These are phyloP conservation scores for Xylaria sp. DNA, from an alignment of 2,329 filamentous ascomycete species.

Conservation along the genomic window DNA sequence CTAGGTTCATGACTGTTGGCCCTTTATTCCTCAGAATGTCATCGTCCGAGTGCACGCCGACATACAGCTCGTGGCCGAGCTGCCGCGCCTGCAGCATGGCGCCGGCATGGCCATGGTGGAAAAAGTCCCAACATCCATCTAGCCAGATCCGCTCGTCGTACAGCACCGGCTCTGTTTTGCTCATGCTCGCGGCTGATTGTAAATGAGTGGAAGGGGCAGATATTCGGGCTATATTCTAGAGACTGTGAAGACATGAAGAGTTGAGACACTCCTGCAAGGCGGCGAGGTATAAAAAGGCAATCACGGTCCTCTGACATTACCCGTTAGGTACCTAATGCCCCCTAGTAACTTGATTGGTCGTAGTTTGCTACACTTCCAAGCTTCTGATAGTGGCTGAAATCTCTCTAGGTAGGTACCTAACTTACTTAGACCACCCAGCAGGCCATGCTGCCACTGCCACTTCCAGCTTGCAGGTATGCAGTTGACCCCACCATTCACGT, in stretches of 20 bases:
- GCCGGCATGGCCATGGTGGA: constrained; percentile 96
- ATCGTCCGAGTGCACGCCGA: constrained; percentile 95
- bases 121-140: constrained; percentile 99
- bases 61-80: constrained; percentile 84
- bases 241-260: neutral
- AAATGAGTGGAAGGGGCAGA: neutral
- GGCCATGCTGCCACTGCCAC: no score
- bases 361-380: neutral
- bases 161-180: constrained; percentile 49
- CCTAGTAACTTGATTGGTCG: neutral
- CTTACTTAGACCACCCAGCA: no score
- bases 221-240: neutral
- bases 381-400: no score
- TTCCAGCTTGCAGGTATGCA: no score
- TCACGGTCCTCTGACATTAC: neutral
- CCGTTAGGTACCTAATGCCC: no score
- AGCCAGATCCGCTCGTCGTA: constrained; percentile 87
- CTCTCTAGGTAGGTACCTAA: no score
- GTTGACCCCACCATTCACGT: no score
- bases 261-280: neutral
- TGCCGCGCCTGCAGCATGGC: constrained; percentile 96
- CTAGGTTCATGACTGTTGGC: constrained; percentile 93
- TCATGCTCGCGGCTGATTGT: constrained; percentile 11
- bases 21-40: constrained; percentile 96
- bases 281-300: neutral